Conservation (phyloP, 805 yeast genomes). For the Candida coleopterorum region DNA sequence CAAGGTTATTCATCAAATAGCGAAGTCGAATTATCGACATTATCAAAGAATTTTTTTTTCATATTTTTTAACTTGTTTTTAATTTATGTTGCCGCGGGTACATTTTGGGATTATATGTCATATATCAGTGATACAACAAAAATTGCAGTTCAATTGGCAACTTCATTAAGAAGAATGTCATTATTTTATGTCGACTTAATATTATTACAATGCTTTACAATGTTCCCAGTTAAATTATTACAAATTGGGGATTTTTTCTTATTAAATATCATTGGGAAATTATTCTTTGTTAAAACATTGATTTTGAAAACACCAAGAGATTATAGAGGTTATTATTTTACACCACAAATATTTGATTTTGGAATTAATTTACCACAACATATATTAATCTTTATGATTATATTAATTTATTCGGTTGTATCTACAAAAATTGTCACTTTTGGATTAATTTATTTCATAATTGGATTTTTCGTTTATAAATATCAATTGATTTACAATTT, state of each 20-base stretch:
- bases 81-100: slow-evolving; percentile 59
- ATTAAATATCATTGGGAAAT: slow-evolving; percentile 64
- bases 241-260: slow-evolving; percentile 52
- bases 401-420: slow-evolving; percentile 55
- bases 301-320: slow-evolving; percentile 74
- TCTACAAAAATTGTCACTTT: slow-evolving; percentile 57
- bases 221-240: slow-evolving; percentile 84
- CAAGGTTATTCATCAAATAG: slow-evolving; percentile 56
- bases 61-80: slow-evolving; percentile 57
- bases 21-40: slow-evolving; percentile 53
- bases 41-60: slow-evolving; percentile 55
- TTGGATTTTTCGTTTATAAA: slow-evolving; percentile 58
- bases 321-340: slow-evolving; percentile 59
- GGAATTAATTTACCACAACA: slow-evolving; percentile 62
- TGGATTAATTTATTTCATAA: slow-evolving; percentile 50
- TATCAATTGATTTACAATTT: slow-evolving; percentile 57
- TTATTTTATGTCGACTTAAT: slow-evolving; percentile 86
- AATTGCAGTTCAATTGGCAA: slow-evolving; percentile 81
- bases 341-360: slow-evolving; percentile 57
- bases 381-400: slow-evolving; percentile 52
- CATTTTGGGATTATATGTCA: slow-evolving; percentile 56
- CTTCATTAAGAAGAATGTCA: slow-evolving; percentile 72
- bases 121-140: slow-evolving; percentile 74
- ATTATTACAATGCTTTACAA: slow-evolving; percentile 77
- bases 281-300: slow-evolving; percentile 41